Percentiles rank a stretch among this genome's conserved stretches.
Evolutionary conservation across 257 asterid genomes (phyloP).

Genomic region (Primulina tabacum): DNA sequence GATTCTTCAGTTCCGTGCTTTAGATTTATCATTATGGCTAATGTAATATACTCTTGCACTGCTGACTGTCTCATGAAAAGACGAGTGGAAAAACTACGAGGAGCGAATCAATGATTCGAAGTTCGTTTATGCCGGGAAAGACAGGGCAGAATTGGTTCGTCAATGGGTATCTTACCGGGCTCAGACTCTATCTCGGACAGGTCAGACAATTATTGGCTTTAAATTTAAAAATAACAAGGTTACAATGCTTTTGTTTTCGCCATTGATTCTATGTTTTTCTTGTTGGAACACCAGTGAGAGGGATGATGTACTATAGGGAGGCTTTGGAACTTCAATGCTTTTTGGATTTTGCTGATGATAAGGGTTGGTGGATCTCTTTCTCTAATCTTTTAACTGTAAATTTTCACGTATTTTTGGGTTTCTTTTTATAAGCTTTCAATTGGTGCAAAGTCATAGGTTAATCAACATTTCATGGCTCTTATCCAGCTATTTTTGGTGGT

Average conservation of each 20-base stretch:
- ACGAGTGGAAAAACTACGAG: slow-evolving; percentile 85
- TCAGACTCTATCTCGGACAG: slow-evolving; percentile 98
- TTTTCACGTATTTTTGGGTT: not conserved
- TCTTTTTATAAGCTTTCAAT: slow-evolving; percentile 17
- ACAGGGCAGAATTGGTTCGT: slow-evolving; percentile 60
- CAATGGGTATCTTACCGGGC: slow-evolving; percentile 98
- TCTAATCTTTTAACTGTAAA: slow-evolving; percentile 16
- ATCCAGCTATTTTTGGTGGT: slow-evolving; percentile 83
- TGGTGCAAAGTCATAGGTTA: slow-evolving; percentile 7
- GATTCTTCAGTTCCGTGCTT: slow-evolving; percentile 21
- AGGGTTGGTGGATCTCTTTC: slow-evolving; percentile 50
- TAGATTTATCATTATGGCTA: slow-evolving; percentile 21
- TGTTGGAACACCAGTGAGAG: slow-evolving; percentile 63
- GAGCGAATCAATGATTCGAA: slow-evolving; percentile 67
- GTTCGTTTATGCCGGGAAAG: slow-evolving; percentile 38
- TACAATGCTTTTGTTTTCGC: not conserved
- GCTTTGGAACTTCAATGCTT: slow-evolving; percentile 94
- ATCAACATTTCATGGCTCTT: slow-evolving; percentile 11
- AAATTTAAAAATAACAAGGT: slow-evolving; percentile 10
- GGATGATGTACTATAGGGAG: slow-evolving; percentile 96
- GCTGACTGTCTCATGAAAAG: slow-evolving; percentile 31
- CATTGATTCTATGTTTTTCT: slow-evolving; percentile 11
- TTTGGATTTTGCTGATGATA: slow-evolving; percentile 81
- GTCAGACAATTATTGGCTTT: slow-evolving; percentile 35
- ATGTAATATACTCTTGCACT: slow-evolving; percentile 18